These are phyloP conservation scores for Herpotrichia juniperi DNA, from an alignment of 2,329 filamentous ascomycete species.

Conservation along the genomic window DNA sequence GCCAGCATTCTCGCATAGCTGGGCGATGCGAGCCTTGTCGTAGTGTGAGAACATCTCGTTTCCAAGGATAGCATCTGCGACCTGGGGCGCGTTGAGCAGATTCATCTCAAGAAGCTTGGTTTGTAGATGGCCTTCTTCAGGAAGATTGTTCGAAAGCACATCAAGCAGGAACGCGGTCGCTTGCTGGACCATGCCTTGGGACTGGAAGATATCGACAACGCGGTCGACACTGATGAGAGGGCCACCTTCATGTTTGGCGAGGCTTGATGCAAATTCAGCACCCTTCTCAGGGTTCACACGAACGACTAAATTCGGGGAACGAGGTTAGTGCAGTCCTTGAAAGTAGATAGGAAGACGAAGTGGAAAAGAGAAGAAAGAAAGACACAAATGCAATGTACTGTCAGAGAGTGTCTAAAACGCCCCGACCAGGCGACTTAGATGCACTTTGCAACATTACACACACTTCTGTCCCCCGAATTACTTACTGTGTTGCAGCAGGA, in stretches of 20 bases:
- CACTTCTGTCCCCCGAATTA: no score
- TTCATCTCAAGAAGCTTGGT: slow-evolving; percentile 98
- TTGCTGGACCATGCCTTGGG: slow-evolving; percentile 96
- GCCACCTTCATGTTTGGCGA: slow-evolving; percentile 87
- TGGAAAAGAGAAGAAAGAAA: no score
- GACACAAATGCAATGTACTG: no score
- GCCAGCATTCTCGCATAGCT: slow-evolving; percentile 91
- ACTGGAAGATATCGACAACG: slow-evolving; percentile 97
- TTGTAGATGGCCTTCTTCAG: slow-evolving; percentile 91
- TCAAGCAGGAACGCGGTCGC: slow-evolving; percentile 98
- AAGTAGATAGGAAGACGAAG: no score
- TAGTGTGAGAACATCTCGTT: slow-evolving; percentile 99
- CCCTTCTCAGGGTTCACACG: slow-evolving; percentile 92
- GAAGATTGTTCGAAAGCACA: slow-evolving; percentile 91
- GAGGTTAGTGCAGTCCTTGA: no score
- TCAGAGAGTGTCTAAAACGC: no score
- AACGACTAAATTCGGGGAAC: no score
- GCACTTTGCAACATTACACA: no score
- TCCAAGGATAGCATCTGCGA: slow-evolving; percentile 94
- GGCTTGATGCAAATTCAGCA: slow-evolving; percentile 88
- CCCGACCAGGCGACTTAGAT: no score
- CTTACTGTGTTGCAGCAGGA: slow-evolving; percentile 89
- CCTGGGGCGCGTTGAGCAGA: slow-evolving; percentile 91
- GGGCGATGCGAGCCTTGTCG: slow-evolving; percentile 86
- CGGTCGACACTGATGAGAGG: slow-evolving; percentile 91